phyloP scores from a whole-genome alignment of 345 rosid genomes.

The Rhodomyrtus tomentosa region DNA sequence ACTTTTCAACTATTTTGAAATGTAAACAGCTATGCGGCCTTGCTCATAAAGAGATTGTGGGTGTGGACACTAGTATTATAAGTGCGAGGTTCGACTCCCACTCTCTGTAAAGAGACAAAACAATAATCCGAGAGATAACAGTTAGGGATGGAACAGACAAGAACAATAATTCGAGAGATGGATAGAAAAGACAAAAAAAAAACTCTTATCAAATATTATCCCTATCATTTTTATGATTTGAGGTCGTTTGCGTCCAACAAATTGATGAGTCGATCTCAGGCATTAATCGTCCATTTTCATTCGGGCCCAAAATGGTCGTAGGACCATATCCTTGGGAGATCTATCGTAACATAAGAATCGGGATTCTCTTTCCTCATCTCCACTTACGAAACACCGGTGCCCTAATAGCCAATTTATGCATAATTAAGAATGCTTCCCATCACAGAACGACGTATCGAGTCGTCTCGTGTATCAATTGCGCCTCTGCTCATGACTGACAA shows the following conservation, averaged over 20 bases:
- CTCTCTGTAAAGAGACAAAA: too few relatives aligned
- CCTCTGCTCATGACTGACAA: neutral
- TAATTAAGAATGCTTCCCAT: too few relatives aligned
- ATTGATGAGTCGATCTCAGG: neutral
- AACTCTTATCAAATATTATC: neutral
- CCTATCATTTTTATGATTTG: too few relatives aligned
- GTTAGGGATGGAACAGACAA: too few relatives aligned
- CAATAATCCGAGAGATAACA: too few relatives aligned
- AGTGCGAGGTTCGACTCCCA: too few relatives aligned
- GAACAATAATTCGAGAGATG: too few relatives aligned
- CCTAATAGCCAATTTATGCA: neutral
- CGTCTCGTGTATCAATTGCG: neutral
- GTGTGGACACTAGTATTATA: too few relatives aligned
- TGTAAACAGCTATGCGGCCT: too few relatives aligned
- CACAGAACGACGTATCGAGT: neutral
- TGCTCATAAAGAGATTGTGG: too few relatives aligned
- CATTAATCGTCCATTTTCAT: neutral
- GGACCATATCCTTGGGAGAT: neutral
- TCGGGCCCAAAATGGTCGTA: neutral
- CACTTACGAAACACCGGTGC: neutral
- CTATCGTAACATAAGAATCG: neutral
- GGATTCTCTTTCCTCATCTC: neutral
- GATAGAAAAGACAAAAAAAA: too few relatives aligned
- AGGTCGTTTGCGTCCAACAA: neutral
- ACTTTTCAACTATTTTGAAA: neutral